A percentile compares a stretch with the other conserved stretches of the same genome.
Conservation (phyloP, 75 land plant genomes). For the Chamaecyparis obtusa region DNA sequence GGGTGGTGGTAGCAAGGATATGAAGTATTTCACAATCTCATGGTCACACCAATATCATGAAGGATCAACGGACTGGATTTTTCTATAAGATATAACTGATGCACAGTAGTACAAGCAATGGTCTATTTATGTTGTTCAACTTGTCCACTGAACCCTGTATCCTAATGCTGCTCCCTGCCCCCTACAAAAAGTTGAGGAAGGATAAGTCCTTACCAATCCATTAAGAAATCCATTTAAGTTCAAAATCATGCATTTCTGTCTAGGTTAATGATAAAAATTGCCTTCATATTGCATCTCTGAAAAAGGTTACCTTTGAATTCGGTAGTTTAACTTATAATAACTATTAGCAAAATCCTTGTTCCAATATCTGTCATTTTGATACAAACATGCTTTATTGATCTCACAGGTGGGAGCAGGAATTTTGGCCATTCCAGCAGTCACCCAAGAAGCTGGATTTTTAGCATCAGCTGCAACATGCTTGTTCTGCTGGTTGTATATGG, state of each 20-base stretch:
- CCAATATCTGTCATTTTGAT: background rate
- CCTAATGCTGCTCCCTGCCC: background rate
- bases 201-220: background rate
- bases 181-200: background rate
- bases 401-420: constrained; percentile 94
- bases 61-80: background rate
- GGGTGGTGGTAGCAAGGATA: background rate
- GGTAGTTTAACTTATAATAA: background rate
- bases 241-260: background rate
- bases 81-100: background rate
- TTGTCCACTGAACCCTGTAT: background rate
- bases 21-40: background rate
- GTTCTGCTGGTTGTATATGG: constrained; percentile 94
- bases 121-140: background rate
- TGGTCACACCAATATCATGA: background rate
- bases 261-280: background rate
- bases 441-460: constrained; percentile 92
- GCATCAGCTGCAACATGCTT: constrained; percentile 81
- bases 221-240: background rate
- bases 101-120: background rate
- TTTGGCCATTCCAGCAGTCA: constrained; percentile 96
- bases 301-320: background rate
- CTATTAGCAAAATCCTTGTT: background rate
- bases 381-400: background rate
- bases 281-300: background rate